Evolutionary conservation across 2,329 filamentous ascomycete genomes (phyloP), one percentile per base, ranked within the genome.

Genomic region (Leptodontidium sp.): DNA sequence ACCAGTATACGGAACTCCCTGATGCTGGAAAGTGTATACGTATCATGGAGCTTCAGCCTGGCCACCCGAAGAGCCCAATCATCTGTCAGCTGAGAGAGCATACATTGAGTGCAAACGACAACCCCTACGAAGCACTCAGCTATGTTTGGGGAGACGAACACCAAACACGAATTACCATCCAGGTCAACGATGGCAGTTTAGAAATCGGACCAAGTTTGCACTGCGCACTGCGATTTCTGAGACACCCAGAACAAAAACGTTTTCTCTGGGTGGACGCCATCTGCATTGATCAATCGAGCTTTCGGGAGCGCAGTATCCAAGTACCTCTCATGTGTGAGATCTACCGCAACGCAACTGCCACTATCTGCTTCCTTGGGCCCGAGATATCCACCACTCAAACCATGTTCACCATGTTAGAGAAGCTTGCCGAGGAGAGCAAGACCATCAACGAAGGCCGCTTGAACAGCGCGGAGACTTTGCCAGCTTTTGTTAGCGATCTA

Each of bases 321-420:
- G 71, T 75, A 7, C 53, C 58, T 2, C 47, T 72, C 17, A 77
- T 75, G 75, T 68, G 68, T 50, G 57, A 69, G 4, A 68, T 76
- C 8, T 77, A 72, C 61, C 61, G 17, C 8, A 61, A 49, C 21
- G 72, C 74, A 12, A 24, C 15, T 1, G 26, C 53, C 2, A 71
- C 73, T 7, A 45, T 74, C 17, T 61, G 74, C 17, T 77, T 73
- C 71, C 69, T 76, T 4, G 73, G 70, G 38, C 26, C 52, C 43
- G 66, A 62, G 40, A 45, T 50, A n/a, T 1, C 12, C 32, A 47
- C 35, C 4, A 47, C 38, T n/a, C 3, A 24, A 12, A 57, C 17
- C 61, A 58, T 24, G 11, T 32, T 52, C 14, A 29, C 11, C 21
- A 35, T 55, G 17, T 49, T 29, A 57, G 35, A 55, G 24, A 24